Evolutionary conservation across 352 stramenopile species (phyloP), one percentile per base, ranked within the genome.

Genomic region (Globisporangium orthogonon): DNA sequence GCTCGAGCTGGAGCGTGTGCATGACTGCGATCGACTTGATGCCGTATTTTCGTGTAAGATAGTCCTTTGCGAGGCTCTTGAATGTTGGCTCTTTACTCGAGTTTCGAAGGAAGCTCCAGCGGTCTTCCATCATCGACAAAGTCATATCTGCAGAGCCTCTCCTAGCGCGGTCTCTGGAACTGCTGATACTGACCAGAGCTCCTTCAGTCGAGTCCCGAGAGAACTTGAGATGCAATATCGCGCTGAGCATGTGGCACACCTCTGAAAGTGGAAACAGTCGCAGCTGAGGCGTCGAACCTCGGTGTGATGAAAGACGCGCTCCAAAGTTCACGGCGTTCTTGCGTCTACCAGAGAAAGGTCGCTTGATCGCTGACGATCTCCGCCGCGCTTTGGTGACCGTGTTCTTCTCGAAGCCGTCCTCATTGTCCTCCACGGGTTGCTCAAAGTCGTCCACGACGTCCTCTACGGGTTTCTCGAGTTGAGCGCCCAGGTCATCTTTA

Each of bases 21-120:
- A 87, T 85, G 31, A 81, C 58, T 1, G 79, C 79, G 39, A 89
- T 87, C 11, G 79, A 86, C 53, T 86, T 86, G 52, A 89, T 87
- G 28, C 79, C 79, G 49, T 89, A 89, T 58, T 87, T 87, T 15
- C 79, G 76, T 10, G 67, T 62, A 14, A 89, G 66, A 35, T 75
- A 80, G 54, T 89, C 77, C 41, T 85, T 84, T 0, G 72, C 73
- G 3, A 89, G 64, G 0, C 70, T 73, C 47, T 81, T 82, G 61
- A 87, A 87, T n/a, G 66, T 75, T 28, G 52, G 28, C 1, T 57
- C 60, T n/a, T 61, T 44, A 15, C 59, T 48, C 3, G 66, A 44
- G 35, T 48, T 52, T 7, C 65, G 62, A 11, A 83, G 46, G 57
- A 78, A 82, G 15, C 48, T 62, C 61, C 61, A 81, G 2, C 60